Evolutionary conservation across 2,329 filamentous ascomycete genomes (phyloP), one percentile per base, ranked within the genome.

Genomic region (Exophiala bonariae): DNA sequence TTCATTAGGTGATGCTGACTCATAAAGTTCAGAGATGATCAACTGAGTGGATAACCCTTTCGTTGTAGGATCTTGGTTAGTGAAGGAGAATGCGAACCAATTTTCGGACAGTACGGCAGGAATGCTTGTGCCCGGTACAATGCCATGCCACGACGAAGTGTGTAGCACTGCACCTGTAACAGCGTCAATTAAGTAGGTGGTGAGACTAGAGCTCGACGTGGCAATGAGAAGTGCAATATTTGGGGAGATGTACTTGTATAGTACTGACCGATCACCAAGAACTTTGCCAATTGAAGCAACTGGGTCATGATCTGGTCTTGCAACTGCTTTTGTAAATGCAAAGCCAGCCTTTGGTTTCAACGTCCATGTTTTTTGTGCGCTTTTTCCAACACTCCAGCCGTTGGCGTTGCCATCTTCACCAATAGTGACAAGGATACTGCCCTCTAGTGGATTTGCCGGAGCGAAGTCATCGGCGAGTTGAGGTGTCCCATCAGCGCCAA

Each of bases 221-320:
- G 87, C 77, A 1, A 87, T 87, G 36, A 96, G 76, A 1, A 97
- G 78, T 2, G 90, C 76, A 5, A 89, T 79, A 68, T 95, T 96
- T 0, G 88, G 83, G 70, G 95, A 96, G 32, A 99, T 73, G 65
- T 97, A 97, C 71, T 99, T 99, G 81, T 99, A 99, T 54, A 92
- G 80, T 38, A 99, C 93, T n/a, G 84, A 85, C 34, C 93, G 82
- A 62, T 99, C 87, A 19, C 90, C 91, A 17, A 99, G 80, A 1
- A 97, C 93, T 49, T 89, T 89, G 8, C 93, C 93, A 59, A 99
- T 96, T 1, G 93, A 97, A 3, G 93, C 92, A 38, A 97, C 84
- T 0, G 89, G 89, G 59, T 99, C 91, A 55, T 92, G 86, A 2
- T 79, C 63, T 8, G 89, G 83, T 38, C 85, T 80, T 14, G 83